Conservation (phyloP, 306 rosid genomes). For the Oemleria cerasiformis region DNA sequence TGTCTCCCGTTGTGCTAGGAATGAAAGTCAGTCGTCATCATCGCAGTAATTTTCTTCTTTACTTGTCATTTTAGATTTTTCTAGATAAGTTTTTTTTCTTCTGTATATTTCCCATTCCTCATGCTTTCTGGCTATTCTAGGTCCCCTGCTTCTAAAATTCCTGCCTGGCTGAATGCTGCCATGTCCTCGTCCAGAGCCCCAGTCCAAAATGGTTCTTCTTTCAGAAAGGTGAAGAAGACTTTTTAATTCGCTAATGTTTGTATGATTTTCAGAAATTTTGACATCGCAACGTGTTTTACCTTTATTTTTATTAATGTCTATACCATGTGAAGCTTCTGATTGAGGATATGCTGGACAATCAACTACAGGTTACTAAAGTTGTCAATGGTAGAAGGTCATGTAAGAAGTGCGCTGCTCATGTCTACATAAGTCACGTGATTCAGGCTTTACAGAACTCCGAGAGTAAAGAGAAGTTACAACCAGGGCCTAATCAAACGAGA, state of each 20-base stretch:
- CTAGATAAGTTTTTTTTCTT: not conserved
- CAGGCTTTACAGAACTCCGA: constrained; percentile 32
- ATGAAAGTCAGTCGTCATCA: not conserved
- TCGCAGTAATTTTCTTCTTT: constrained; percentile 18
- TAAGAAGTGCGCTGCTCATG: constrained; percentile 71
- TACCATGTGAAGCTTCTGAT: constrained; percentile 6
- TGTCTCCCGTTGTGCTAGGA: constrained; percentile 15
- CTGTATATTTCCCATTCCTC: not conserved
- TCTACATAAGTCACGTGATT: constrained; percentile 56
- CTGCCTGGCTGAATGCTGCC: constrained; percentile 31
- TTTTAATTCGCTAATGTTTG: not conserved
- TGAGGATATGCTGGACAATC: constrained; percentile 1
- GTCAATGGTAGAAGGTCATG: constrained; percentile 24
- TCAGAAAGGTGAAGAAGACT: constrained; percentile 31
- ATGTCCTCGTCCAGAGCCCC: constrained; percentile 3
- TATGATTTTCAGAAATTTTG: not conserved
- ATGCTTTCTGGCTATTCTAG: constrained; percentile 25
- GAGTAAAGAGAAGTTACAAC: constrained; percentile 18
- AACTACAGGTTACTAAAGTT: constrained; percentile 37
- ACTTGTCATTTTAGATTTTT: constrained; percentile 13
- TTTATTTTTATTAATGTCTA: not conserved
- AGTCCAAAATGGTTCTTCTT: constrained; percentile 24
- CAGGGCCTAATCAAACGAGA: constrained; percentile 25
- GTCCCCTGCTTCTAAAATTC: constrained; percentile 28
- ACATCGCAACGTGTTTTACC: not conserved